Evolutionary conservation across 129 eudicot species (phyloP).

Genomic region (Smallanthus sonchifolius): DNA sequence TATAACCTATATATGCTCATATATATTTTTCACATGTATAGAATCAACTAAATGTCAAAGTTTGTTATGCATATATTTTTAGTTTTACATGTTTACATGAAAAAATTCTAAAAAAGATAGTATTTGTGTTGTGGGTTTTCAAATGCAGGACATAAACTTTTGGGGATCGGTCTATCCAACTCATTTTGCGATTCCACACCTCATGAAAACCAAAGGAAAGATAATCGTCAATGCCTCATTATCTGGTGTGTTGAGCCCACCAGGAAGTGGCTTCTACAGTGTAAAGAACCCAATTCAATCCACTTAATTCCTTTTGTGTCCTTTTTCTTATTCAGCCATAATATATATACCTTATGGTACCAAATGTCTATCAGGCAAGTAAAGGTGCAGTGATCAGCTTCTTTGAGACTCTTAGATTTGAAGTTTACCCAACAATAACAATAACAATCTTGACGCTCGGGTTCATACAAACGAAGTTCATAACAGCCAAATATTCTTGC

Average conservation of each 20-base stretch:
- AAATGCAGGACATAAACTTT: conserved; percentile 36
- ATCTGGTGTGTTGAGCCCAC: conserved; percentile 26
- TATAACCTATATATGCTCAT: neutral
- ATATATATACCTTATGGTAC: neutral
- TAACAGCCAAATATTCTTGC: conserved; percentile 25
- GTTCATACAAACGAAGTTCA: conserved; percentile 17
- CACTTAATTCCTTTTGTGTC: neutral
- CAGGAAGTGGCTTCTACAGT: conserved; percentile 25
- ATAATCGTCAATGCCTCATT: conserved; percentile 32
- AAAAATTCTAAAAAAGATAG: neutral
- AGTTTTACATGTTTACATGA: neutral
- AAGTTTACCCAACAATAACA: conserved; percentile 24
- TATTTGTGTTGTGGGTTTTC: neutral
- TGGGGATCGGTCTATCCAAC: conserved; percentile 51
- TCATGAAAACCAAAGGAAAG: conserved; percentile 35
- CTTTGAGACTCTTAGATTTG: conserved; percentile 35
- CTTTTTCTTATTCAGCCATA: neutral
- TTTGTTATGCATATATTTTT: too few species aligned
- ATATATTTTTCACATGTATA: neutral
- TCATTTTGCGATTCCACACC: conserved; percentile 41
- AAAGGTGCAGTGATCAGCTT: conserved; percentile 41
- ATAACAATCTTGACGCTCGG: conserved; percentile 35
- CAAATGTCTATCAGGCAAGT: conserved; percentile 29
- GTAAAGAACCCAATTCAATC: conserved; percentile 7
- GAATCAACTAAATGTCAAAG: neutral